Evolutionary conservation across 225 moss, liverwort and hornwort genomes (phyloP), one percentile per base, ranked within the genome.

Genomic region (Polytrichum commune): DNA sequence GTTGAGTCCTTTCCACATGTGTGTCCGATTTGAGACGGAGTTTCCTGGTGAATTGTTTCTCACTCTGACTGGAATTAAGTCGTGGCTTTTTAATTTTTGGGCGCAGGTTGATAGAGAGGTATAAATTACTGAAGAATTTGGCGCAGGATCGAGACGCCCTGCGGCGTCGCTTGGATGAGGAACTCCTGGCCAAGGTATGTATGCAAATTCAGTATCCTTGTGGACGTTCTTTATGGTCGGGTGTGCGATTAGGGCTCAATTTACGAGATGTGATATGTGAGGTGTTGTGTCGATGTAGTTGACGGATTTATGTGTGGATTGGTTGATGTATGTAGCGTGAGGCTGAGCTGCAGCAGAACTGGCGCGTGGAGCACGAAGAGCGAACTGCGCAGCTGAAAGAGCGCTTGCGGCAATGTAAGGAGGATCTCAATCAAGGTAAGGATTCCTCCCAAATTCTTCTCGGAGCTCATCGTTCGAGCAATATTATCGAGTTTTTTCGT

Each of bases 351-450:
- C 97, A 95, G 80, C 85, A 85, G 26, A 89, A 88, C 78, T 98
- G 97, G 97, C 89, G 83, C 78, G 92, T 91, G 81, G 92, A 98
- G 77, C 95, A 95, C 75, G 85, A 68, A n/a, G 95, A 98, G 80
- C 91, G 85, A 8, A 91, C 79, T 81, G 79, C 81, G 32, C 78
- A 89, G 74, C 95, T 98, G 28, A 82, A 80, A 67, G 92, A 95
- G 76, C 92, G 92, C 65, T 83, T 98, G 67, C 89, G 84, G 53
- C 85, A 76, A 30, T 84, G 83, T 69, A 90, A 86, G 62, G 83
- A 86, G 19, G 92, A 91, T 55, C 74, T 95, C 71, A 74, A 77
- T 82, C 75, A 83, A 91, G 92, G 97, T 98, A 69, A 16, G 13
- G 46, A 16, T 46, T 46, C 22, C 60, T 22, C 22, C 20, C 24